Base-by-base conservation (phyloP, 164 flowering plant genomes). In the Paratinospora sagittata region DNA sequence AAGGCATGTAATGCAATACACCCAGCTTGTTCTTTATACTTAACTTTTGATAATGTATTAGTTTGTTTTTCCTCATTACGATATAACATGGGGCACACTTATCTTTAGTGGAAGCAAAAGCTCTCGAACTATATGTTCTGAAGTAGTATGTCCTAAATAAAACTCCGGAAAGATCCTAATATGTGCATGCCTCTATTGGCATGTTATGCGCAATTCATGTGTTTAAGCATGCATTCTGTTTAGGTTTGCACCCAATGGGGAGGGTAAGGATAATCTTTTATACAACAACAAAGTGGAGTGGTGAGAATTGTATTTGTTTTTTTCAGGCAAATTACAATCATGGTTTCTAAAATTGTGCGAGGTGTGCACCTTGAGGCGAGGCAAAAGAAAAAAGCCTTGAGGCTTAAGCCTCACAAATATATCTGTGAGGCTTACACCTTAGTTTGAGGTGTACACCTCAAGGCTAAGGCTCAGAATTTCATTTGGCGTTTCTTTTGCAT, bases 1-100 rank as follows among this genome's bases (percentile, higher is more conserved):
- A 93, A 93, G 98, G 98, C 87, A 83, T 73, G 76, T 70, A 37
- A 74, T 61, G 41, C 27, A 39, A 16, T 69, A 5, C 33, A 62
- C 43, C 41, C 11, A 16, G 1, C 63, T 70, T 58, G 11, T 55
- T 64, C 8, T 41, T 61, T 60, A 26, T 23, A 14, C 21, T 41
- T 62, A 60, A 24, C 34, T 47, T 65, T 30, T 45, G 11, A 64
- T 41, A 60, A 14, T 23, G 49, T 36, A 21, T 19, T 19, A 26
- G 16, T 61, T 6, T 58, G 10, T 49, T 61, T 37, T 41, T 67
- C 39, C 14, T 65, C 21, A 23, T 19, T n/a, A n/a, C 3, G 26
- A 55, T 19, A 43, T 43, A 21, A n/a, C 61, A n/a, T 55, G 2
- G 61, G 21, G 61, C 21, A n/a, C 61, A 14, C 24, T 55, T 55